Base-by-base conservation (phyloP, 2,329 filamentous ascomycete genomes). In the Clonostachys rhizophaga region DNA sequence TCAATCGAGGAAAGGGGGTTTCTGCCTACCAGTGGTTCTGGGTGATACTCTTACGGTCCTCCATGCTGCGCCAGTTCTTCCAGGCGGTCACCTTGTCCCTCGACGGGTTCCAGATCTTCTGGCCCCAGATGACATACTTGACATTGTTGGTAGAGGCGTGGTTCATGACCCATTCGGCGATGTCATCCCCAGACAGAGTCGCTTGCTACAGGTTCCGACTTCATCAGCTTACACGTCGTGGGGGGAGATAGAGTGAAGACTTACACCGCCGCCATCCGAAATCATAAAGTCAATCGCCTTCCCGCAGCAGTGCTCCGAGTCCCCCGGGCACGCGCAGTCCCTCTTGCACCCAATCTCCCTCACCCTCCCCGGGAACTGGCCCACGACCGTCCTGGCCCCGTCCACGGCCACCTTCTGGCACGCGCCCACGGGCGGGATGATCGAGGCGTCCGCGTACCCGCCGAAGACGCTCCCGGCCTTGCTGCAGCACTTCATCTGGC, bases 71-170 rank as follows among this genome's bases (percentile, higher is more conserved):
- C 72, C 72, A 75, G 34, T 54, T 57, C 17, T 56, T 55, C 71
- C 71, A 76, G 16, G 60, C 49, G 51, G 58, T 64, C 36, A 66
- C 63, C 18, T 54, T 50, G 39, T 72, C 69, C 37, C 55, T 51
- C 24, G 57, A 58, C 5, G 64, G 56, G 44, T 60, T 65, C 72
- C 71, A 75, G 54, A 76, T 75, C 49, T 61, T 66, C 58, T 75
- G 72, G 16, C 71, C 72, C 71, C 71, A 76, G 52, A 75, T 75
- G 43, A 76, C 65, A 49, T 76, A 76, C 56, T 71, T 74, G 53
- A 76, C 55, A 48, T 68, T 66, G 8, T 74, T 62, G 6, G 57
- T 35, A 24, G 41, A 53, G 13, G 64, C 62, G 50, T 75, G 70
- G 34, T 66, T 64, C 72, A 75, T 75, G 20, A 70, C 61, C 70